Evolutionary conservation across 2,329 filamentous ascomycete genomes (phyloP).

Genomic region (Penicillium sp.): DNA sequence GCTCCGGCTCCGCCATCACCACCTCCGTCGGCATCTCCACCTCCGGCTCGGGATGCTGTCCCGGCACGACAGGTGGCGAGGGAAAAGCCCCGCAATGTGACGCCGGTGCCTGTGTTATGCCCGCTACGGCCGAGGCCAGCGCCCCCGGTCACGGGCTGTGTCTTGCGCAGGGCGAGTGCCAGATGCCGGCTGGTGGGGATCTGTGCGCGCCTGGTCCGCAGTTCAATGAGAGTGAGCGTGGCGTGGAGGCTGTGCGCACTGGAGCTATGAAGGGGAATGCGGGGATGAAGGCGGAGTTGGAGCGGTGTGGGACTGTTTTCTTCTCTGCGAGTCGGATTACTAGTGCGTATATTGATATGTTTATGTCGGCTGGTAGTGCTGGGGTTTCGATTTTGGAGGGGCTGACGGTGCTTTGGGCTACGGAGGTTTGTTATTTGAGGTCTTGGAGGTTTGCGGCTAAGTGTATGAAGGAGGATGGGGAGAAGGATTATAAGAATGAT

Average conservation of each 20-base stretch:
- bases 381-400: constrained; percentile 62
- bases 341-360: constrained; percentile 56
- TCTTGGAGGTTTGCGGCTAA: constrained; percentile 53
- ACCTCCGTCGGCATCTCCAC: constrained; percentile 19
- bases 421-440: constrained; percentile 63
- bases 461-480: constrained; percentile 32
- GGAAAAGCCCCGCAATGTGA: background rate
- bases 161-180: constrained; percentile 22
- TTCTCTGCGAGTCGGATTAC: constrained; percentile 49
- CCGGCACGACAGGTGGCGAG: constrained; percentile 31
- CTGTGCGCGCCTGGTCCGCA: constrained; percentile 11
- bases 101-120: background rate
- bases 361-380: constrained; percentile 56
- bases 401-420: constrained; percentile 73
- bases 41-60: constrained; percentile 19
- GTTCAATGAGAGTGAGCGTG: background rate
- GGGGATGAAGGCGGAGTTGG: background rate
- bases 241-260: background rate
- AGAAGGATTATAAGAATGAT: constrained; percentile 42
- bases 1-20: constrained; percentile 11
- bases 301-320: constrained; percentile 21
- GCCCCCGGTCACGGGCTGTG: constrained; percentile 18
- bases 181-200: constrained; percentile 17
- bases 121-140: background rate
- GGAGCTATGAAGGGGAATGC: background rate